These are phyloP conservation scores for Sanghuangporus weigelae DNA, from an alignment of 1,284 basidiomycete genomes.

Conservation along the genomic window DNA sequence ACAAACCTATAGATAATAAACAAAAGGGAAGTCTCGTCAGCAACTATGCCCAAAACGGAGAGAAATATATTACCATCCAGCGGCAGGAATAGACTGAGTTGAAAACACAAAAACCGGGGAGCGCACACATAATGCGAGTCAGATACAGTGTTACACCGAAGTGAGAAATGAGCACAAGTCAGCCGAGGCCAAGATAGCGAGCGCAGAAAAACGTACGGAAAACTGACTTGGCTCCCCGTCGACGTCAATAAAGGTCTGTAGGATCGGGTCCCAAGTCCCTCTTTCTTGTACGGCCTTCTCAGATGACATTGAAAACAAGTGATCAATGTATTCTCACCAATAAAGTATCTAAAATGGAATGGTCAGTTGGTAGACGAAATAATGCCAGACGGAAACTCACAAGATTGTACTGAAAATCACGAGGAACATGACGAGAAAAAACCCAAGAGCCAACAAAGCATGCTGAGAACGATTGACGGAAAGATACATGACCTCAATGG, in stretches of 20 bases:
- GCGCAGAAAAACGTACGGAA: constrained; percentile 39
- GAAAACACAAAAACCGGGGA: not conserved
- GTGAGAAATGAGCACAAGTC: not conserved
- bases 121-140: constrained; percentile 47
- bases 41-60: constrained; percentile 18
- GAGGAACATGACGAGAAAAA: constrained; percentile 85
- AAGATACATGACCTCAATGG: constrained; percentile 91
- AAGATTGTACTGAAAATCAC: constrained; percentile 83
- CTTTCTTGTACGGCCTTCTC: constrained; percentile 41
- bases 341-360: not conserved
- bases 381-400: constrained; percentile 35
- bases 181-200: not conserved
- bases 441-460: constrained; percentile 78
- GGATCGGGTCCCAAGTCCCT: constrained; percentile 76
- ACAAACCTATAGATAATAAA: constrained; percentile 32
- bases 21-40: constrained; percentile 22
- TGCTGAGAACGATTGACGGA: constrained; percentile 83
- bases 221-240: constrained; percentile 81
- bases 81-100: constrained; percentile 68
- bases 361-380: not conserved
- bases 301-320: not conserved
- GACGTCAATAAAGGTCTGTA: constrained; percentile 76
- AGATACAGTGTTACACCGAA: not conserved
- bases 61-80: constrained; percentile 49
- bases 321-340: not conserved